Evolutionary conservation across 75 land plant species (phyloP), one percentile per base, ranked within the genome.

Genomic region (Selaginella moellendorffii): DNA sequence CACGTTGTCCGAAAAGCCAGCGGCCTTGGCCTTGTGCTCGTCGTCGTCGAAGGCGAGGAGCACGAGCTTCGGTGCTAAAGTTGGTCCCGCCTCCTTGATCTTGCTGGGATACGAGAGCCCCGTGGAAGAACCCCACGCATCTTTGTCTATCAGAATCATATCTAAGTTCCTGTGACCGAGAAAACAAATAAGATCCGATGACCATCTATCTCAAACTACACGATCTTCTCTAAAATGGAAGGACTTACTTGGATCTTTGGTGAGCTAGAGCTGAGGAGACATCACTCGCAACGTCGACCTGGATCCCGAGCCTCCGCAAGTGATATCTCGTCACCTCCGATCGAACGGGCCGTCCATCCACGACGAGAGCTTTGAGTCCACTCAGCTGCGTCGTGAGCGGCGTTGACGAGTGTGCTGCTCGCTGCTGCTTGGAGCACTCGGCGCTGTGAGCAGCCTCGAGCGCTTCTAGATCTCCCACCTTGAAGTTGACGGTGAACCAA

Each of bases 111-210:
- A 78, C 0, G 63, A 63, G 10, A 72, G 69, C 27, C 81, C 83
- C 19, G 77, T 72, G 28, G 71, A 81, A 36, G 63, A 67, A 17
- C 76, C 80, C 81, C 85, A 82, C 62, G 81, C 72, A 27, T 88
- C 93, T 63, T 83, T 80, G 74, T 88, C 93, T 53, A 88, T 75
- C 24, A 85, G 71, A 24, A 88, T 68, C 83, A 88, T 79, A 19
- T 86, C 78, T 12, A 78, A 36, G 46, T 14, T 36, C 5, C 46
- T 36, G 10, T 5, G 14, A 14, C 46, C 14, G 46, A 5, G 14
- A 5, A 36, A 5, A 36, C 46, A 36, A 36, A 5, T 14, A 36
- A 36, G 10, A 36, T 36, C n/a, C n/a, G n/a, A n/a, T n/a, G n/a
- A 36, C 46, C 5, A 36, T 36, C 46, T 36, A 36, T 36, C 14